Percentiles rank a stretch among this genome's conserved stretches.
phyloP scores from a whole-genome alignment of 2,329 filamentous ascomycete genomes.

The Parafenestella ontariensis region DNA sequence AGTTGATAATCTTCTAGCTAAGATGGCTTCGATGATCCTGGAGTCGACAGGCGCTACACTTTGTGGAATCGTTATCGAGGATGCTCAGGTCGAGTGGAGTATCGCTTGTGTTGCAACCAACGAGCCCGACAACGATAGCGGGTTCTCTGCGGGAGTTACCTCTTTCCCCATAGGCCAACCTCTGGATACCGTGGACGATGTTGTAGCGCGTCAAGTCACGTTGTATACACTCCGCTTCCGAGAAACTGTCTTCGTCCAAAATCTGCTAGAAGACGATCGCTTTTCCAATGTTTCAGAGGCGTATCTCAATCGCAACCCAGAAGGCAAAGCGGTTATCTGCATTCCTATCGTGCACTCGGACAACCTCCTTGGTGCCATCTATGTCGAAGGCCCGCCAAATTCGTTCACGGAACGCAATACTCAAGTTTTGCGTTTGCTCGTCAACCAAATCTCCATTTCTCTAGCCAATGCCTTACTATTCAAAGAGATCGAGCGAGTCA shows the following conservation, averaged over 20 bases:
- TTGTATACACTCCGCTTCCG: constrained; percentile 79
- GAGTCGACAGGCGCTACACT: constrained; percentile 78
- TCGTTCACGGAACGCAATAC: constrained; percentile 75
- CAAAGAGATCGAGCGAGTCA: constrained; percentile 76
- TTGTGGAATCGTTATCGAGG: constrained; percentile 76
- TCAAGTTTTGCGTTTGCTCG: constrained; percentile 67
- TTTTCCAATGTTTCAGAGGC: constrained; percentile 76
- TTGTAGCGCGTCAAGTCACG: constrained; percentile 78
- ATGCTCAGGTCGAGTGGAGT: constrained; percentile 70
- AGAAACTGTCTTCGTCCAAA: constrained; percentile 76
- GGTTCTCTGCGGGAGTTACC: constrained; percentile 59
- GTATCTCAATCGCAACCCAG: constrained; percentile 72
- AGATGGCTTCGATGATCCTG: constrained; percentile 81
- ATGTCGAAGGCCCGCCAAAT: constrained; percentile 78
- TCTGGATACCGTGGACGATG: constrained; percentile 66
- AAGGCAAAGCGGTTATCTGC: constrained; percentile 78
- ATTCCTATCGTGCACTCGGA: constrained; percentile 78
- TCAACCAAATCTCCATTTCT: constrained; percentile 76
- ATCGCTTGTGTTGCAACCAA: constrained; percentile 77
- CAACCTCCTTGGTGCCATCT: constrained; percentile 75
- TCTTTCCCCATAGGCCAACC: constrained; percentile 71
- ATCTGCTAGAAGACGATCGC: constrained; percentile 76
- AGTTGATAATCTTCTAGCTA: constrained; percentile 76
- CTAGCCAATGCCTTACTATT: constrained; percentile 70
- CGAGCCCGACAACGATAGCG: constrained; percentile 53